Evolutionary conservation across 805 yeast species (phyloP).

Genomic region (Metschnikowia gelsemii): DNA sequence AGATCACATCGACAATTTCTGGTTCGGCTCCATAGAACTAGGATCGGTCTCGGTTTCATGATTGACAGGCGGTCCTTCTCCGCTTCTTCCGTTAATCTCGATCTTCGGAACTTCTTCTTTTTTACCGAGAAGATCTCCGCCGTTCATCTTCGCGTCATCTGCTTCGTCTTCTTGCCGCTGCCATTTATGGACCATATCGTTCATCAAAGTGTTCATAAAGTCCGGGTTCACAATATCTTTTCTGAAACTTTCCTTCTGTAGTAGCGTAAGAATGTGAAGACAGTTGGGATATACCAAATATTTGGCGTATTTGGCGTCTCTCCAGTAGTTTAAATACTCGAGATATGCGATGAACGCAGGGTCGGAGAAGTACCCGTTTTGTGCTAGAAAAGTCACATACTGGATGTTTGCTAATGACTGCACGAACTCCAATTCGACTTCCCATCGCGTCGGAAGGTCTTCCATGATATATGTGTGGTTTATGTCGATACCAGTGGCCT

Average conservation of each 20-base stretch:
- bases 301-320: conserved; percentile 63
- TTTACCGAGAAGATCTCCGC: not conserved
- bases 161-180: conserved; percentile 33
- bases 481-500: no score
- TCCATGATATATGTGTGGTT: no score
- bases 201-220: conserved; percentile 57
- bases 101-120: not conserved
- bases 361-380: conserved; percentile 71
- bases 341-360: conserved; percentile 72
- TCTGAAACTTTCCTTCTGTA: conserved; percentile 53
- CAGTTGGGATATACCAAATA: conserved; percentile 85
- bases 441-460: conserved; percentile 76
- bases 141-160: not conserved
- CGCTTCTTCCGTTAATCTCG: not conserved
- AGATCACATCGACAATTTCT: no score
- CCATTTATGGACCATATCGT: conserved; percentile 78
- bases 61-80: no score
- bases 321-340: conserved; percentile 84
- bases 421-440: conserved; percentile 88
- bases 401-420: conserved; percentile 90
- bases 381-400: conserved; percentile 83
- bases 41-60: no score
- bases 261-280: conserved; percentile 70
- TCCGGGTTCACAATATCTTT: conserved; percentile 56
- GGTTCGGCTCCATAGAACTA: no score